Evolutionary conservation across 257 asterid species (phyloP), one percentile per base, ranked within the genome.

Genomic region (Ajuga chamaepitys): DNA sequence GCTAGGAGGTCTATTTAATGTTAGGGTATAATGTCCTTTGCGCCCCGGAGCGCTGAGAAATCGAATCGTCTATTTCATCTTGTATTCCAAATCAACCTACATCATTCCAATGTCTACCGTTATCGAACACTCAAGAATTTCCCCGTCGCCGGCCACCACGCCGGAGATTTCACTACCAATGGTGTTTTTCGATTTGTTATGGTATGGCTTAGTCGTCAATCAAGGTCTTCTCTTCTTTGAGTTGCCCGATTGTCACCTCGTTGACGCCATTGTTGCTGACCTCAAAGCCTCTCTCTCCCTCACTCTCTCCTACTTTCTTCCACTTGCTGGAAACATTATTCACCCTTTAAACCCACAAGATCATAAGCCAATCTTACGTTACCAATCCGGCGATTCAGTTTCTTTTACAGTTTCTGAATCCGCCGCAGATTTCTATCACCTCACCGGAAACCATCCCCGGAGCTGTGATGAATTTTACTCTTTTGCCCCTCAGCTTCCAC

Each of bases 241-340:
- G 12, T 28, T 47, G 13, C 46, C 16, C 48, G 70, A 68, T 5
- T 48, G 52, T 21, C 46, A 75, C 4, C 67, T 78, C 42, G 1
- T 61, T 9, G 38, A 74, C 1, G 28, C 45, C 50, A 44, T 78
- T 4, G 18, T 58, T 0, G 48, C 64, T 1, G 4, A 5, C 7
- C 66, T 78, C 6, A 35, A 58, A 12, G 8, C 24, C 0, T 58
- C 64, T 20, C 64, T 35, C 6, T 35, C 64, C 4, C 58, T 51
- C 6, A 21, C 58, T 4, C 34, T 51, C 34, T 2, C 16, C 0
- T 34, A 51, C 5, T 69, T 68, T 25, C 74, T 46, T 28, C 70
- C 83, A 0, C 64, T 74, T 7, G 73, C 83, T 22, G 83, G 80
- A 9, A 74, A 78, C 45, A 21, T 71, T 21, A 26, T 72, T 28